A percentile compares a stretch with the other conserved stretches of the same genome.
Conservation (phyloP, 2,329 filamentous ascomycete species). For the Talaromyces sp. region DNA sequence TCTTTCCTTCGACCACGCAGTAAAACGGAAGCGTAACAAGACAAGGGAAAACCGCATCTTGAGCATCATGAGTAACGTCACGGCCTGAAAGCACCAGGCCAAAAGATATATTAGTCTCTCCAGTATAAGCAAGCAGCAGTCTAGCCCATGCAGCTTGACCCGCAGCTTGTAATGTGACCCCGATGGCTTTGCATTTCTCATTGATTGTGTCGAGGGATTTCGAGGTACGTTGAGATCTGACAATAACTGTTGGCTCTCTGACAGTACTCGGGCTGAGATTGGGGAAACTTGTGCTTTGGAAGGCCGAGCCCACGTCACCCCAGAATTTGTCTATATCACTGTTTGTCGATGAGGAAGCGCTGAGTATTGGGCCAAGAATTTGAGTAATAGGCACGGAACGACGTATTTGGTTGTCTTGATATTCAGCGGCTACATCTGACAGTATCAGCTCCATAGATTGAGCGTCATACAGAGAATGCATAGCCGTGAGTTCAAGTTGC, state of each 20-base stretch:
- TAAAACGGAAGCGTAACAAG: slow-evolving; percentile 74
- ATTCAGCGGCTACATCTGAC: slow-evolving; percentile 47
- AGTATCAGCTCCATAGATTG: slow-evolving; percentile 64
- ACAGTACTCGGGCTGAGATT: slow-evolving; percentile 60
- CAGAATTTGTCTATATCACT: slow-evolving; percentile 53
- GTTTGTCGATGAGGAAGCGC: slow-evolving; percentile 19
- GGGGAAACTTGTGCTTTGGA: slow-evolving; percentile 67
- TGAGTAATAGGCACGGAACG: slow-evolving; percentile 32
- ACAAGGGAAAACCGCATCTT: slow-evolving; percentile 65
- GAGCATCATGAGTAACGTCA: slow-evolving; percentile 52
- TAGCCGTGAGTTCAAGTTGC: slow-evolving; percentile 51
- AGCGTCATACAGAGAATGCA: slow-evolving; percentile 85
- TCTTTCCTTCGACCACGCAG: slow-evolving; percentile 50
- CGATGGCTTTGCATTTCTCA: slow-evolving; percentile 48
- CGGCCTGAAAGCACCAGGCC: slow-evolving; percentile 77
- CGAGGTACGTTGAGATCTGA: slow-evolving; percentile 33
- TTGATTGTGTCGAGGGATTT: slow-evolving; percentile 48
- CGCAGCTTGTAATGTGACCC: slow-evolving; percentile 70
- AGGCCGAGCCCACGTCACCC: slow-evolving; percentile 48
- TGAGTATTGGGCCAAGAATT: slow-evolving; percentile 42
- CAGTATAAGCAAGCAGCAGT: slow-evolving; percentile 69
- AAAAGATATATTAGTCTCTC: slow-evolving; percentile 68
- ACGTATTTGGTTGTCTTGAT: slow-evolving; percentile 24
- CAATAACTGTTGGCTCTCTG: slow-evolving; percentile 26
- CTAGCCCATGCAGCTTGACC: slow-evolving; percentile 75